Percentiles rank a stretch among this genome's conserved stretches.
These are phyloP conservation scores for Chlorella ohadii DNA, from an alignment of 139 green algal species.

Conservation along the genomic window DNA sequence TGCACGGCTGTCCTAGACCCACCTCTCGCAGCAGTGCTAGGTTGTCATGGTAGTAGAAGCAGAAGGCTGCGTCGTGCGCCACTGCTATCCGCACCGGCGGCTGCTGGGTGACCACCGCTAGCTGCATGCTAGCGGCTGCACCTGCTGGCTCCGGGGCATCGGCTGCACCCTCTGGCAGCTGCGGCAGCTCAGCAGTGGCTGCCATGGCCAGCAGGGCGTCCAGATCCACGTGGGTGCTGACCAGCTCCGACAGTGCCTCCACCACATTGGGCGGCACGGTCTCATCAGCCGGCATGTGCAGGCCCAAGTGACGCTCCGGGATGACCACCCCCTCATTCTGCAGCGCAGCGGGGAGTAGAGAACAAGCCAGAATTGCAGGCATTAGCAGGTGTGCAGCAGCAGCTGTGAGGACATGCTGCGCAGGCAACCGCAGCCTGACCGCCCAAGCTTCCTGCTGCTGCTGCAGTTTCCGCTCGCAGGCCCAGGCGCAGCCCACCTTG, in stretches of 20 bases:
- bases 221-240: slow-evolving; percentile 69
- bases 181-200: slow-evolving; percentile 19
- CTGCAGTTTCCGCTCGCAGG: too few species aligned
- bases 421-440: too few species aligned
- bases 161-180: neutral
- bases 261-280: slow-evolving; percentile 22
- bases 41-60: slow-evolving; percentile 86
- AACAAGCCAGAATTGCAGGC: neutral
- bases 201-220: slow-evolving; percentile 65
- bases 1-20: too few species aligned
- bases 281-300: slow-evolving; percentile 61
- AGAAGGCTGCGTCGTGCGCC: slow-evolving; percentile 83
- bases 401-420: too few species aligned
- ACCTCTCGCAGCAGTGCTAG: slow-evolving; percentile 17
- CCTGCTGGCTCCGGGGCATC: neutral
- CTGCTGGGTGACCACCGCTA: neutral
- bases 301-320: slow-evolving; percentile 60
- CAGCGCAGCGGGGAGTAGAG: neutral
- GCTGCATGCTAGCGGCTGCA: neutral
- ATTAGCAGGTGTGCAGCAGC: neutral
- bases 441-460: too few species aligned
- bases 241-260: slow-evolving; percentile 47
- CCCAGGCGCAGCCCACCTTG: slow-evolving; percentile 31
- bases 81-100: slow-evolving; percentile 71
- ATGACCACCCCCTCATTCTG: slow-evolving; percentile 46